Conservation (phyloP, 2,329 filamentous ascomycete species). For the Mycocentrospora acerina region DNA sequence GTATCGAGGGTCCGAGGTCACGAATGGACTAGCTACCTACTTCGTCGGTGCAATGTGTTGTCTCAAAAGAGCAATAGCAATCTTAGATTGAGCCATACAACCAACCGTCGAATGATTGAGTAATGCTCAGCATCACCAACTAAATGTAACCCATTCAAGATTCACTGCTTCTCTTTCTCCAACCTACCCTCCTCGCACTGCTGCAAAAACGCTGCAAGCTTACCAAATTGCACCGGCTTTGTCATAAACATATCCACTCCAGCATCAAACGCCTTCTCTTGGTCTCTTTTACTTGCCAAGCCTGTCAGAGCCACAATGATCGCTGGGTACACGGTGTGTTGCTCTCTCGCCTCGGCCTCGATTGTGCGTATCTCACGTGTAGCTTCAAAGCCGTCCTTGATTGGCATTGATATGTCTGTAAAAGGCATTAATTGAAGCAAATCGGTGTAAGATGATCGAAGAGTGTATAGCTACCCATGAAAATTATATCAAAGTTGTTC, state of each 20-base stretch:
- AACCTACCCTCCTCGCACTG: constrained; percentile 4
- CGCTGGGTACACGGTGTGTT: not conserved
- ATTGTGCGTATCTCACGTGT: constrained; percentile 24
- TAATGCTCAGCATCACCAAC: too few relatives aligned
- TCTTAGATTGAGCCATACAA: too few relatives aligned
- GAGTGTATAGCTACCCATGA: constrained; percentile 18
- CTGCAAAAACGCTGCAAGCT: constrained; percentile 8
- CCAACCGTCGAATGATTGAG: too few relatives aligned
- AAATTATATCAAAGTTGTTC: constrained; percentile 19
- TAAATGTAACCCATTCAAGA: too few relatives aligned
- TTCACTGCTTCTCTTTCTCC: not conserved
- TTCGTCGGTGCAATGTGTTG: too few relatives aligned
- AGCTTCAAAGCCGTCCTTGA: constrained; percentile 31
- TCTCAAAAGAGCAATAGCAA: too few relatives aligned
- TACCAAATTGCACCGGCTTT: constrained; percentile 22
- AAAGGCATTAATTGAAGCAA: not conserved
- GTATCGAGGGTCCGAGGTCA: too few relatives aligned
- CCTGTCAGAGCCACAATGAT: constrained; percentile 22
- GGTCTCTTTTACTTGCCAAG: constrained; percentile 11
- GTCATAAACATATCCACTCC: constrained; percentile 23
- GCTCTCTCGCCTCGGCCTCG: constrained; percentile 8
- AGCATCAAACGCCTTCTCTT: constrained; percentile 15
- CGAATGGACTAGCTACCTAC: too few relatives aligned
- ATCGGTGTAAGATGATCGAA: too few relatives aligned
- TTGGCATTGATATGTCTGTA: constrained; percentile 32